Conservation (phyloP, 179 eudicot genomes). For the Monotropa hypopitys region DNA sequence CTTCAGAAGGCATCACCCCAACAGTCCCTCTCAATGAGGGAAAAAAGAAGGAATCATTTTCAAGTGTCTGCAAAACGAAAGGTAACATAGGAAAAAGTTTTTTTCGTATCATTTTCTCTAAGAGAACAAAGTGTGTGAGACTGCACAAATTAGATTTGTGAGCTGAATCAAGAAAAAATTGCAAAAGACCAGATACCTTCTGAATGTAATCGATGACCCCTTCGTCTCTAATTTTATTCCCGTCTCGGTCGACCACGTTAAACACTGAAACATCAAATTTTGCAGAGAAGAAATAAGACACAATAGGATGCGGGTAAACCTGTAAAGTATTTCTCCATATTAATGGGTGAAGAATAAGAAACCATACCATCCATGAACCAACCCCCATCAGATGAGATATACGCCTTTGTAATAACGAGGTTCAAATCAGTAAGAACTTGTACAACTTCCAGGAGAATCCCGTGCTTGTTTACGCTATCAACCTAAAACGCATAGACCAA, state of each 20-base stretch:
- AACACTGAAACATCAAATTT: constrained; percentile 40
- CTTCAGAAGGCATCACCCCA: constrained; percentile 64
- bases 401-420: constrained; percentile 70
- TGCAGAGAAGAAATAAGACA: constrained; percentile 12
- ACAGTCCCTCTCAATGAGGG: constrained; percentile 38
- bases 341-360: neutral
- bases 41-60: constrained; percentile 39
- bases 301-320: neutral
- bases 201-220: constrained; percentile 45
- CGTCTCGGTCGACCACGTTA: constrained; percentile 57
- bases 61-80: constrained; percentile 45
- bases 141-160: neutral
- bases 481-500: constrained; percentile 32
- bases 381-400: constrained; percentile 85
- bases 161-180: neutral
- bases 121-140: neutral
- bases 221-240: constrained; percentile 62
- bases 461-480: constrained; percentile 86
- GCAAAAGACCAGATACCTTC: constrained; percentile 24
- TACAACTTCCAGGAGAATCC: constrained; percentile 78
- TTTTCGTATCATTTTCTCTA: neutral
- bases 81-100: neutral
- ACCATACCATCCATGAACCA: constrained; percentile 94
- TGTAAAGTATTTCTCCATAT: neutral
- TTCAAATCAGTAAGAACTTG: constrained; percentile 76